Base-by-base conservation (phyloP, 2,329 filamentous ascomycete genomes). In the Emergomyces orientalis region DNA sequence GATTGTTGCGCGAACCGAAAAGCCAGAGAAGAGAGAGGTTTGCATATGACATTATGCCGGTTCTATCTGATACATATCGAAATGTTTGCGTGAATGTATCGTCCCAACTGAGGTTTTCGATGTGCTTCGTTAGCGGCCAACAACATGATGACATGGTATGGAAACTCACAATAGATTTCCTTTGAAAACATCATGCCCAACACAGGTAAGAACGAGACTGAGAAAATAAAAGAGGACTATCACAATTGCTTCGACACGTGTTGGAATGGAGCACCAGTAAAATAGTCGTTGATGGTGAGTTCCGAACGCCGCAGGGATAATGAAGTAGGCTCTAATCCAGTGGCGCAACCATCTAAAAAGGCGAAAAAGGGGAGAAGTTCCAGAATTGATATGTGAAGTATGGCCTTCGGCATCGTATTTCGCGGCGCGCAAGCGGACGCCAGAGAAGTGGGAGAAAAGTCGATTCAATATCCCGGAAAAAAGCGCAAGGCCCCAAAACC, bases 1-100 rank as follows among this genome's bases (percentile, higher is more conserved):
- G 69, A 60, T 89, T 88, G 65, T 89, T 90, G 11, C 87, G 78
- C 69, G 84, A 83, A 0, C 82, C 84, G 66, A 89, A 89, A 0
- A 89, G 72, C 85, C 86, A 88, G 0, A 88, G 74, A 2, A 87
- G 68, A 0, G 85, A 84, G 7, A 89, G 79, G 65, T 87, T 87
- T 3, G 82, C 83, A 66, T 86, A 83, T 0, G 84, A 82, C 30
- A 89, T 78, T 39, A 86, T 81, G 0, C 86, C 86, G 0, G 85
- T 86, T 11, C 87, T 80, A 64, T 88, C 85, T 0, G 84, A 82
- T 0, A 85, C 76, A 62, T 86, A 87, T 0, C 85, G 82, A 64
- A 78, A 71, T 4, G 79, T 62, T 65, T 84, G 81, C 7, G 32
- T 43, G 25, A 34, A 56, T 25, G 63, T 39, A 37, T 65, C 54